phyloP scores from a whole-genome alignment of 108 stramenopile species.

The Stephanodiscus minutulus region DNA sequence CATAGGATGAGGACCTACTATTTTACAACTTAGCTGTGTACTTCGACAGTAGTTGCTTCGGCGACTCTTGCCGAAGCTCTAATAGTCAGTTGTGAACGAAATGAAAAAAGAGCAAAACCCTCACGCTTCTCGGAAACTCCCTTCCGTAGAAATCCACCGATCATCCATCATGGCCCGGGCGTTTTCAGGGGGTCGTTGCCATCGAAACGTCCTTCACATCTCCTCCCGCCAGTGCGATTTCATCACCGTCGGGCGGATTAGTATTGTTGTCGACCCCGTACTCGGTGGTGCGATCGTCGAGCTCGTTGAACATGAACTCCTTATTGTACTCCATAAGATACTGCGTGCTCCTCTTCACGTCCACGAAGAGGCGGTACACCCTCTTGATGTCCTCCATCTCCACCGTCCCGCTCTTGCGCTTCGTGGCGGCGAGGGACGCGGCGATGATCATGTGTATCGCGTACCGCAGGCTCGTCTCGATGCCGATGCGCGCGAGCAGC shows the following conservation, averaged over 20 bases:
- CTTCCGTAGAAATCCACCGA: too few species aligned
- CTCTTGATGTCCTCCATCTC: conserved; percentile 87
- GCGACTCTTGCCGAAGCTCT: too few species aligned
- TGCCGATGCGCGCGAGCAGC: conserved; percentile 93
- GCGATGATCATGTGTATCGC: conserved; percentile 99
- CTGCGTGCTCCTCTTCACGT: conserved; percentile 97
- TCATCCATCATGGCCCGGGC: too few species aligned
- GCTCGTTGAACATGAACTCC: conserved; percentile 93
- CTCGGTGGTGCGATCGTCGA: conserved; percentile 30
- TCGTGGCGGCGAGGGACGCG: conserved; percentile 83
- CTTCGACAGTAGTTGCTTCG: too few species aligned
- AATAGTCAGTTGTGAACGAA: too few species aligned
- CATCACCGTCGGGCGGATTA: neutral
- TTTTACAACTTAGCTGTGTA: too few species aligned
- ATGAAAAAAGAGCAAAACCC: too few species aligned
- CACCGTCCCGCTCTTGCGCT: conserved; percentile 89
- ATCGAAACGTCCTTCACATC: neutral
- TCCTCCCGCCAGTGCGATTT: neutral
- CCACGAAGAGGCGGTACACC: conserved; percentile 94
- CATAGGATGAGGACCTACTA: too few species aligned
- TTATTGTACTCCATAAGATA: conserved; percentile 98
- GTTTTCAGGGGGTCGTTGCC: neutral
- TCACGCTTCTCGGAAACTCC: too few species aligned
- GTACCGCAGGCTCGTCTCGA: conserved; percentile 97
- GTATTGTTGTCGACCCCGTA: neutral